Evolutionary conservation across 495 filamentous ascomycete species (phyloP).

Genomic region (Aspergillus indologenus): DNA sequence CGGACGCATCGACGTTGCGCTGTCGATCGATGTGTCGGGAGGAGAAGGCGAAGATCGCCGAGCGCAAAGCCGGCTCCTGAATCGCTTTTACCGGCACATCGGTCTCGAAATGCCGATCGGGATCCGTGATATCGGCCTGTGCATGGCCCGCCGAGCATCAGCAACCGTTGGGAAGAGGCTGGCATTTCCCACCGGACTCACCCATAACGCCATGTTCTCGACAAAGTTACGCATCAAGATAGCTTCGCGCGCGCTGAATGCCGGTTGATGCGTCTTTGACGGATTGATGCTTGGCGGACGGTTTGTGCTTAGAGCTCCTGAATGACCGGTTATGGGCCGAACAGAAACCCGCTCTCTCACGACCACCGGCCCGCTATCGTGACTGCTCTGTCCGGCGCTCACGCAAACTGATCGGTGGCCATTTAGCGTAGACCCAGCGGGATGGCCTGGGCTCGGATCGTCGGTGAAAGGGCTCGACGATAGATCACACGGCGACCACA

Average conservation of each 20-base stretch:
- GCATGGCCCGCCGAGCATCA: neutral
- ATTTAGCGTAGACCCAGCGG: too few relatives aligned
- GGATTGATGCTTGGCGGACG: neutral
- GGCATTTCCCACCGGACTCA: constrained; percentile 4
- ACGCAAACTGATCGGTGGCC: too few relatives aligned
- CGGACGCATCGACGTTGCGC: constrained; percentile 13
- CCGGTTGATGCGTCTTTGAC: neutral
- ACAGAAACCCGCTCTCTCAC: too few relatives aligned
- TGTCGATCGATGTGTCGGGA: constrained; percentile 28
- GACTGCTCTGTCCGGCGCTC: too few relatives aligned
- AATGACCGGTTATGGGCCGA: neutral
- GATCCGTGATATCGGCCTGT: constrained; percentile 32
- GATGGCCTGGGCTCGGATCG: too few relatives aligned
- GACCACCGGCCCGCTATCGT: too few relatives aligned
- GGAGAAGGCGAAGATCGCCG: constrained; percentile 31
- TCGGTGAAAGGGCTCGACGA: neutral
- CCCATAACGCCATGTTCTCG: constrained; percentile 35
- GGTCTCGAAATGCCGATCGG: constrained; percentile 28
- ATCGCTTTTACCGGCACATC: constrained; percentile 26
- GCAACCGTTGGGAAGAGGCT: neutral
- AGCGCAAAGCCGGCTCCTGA: constrained; percentile 25
- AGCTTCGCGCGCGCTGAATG: constrained; percentile 24
- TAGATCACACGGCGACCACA: neutral
- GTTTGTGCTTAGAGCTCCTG: neutral
- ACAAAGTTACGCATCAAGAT: constrained; percentile 29